Base-by-base conservation (phyloP, 441 rosid genomes). In the Erysimum pusillum region DNA sequence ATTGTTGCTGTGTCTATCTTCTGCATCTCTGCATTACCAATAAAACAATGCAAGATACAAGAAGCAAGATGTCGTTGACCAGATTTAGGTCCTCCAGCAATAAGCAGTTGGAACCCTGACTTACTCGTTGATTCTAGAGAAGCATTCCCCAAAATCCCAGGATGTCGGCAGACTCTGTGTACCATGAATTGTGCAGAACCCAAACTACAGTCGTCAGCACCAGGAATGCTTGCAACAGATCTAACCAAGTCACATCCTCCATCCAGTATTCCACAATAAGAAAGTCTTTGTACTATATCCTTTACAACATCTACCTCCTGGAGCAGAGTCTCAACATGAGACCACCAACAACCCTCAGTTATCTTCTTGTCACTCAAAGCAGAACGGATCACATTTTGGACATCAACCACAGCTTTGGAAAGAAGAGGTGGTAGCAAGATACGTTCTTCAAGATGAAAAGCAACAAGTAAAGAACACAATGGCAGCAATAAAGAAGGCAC, bases 11-110 rank as follows among this genome's bases (percentile, higher is more conserved):
- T 75, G 84, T 96, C 99, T 75, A 96, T 83, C 86, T 96, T 93
- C 73, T 85, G 97, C 82, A 96, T 85, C 86, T 90, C 98, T 63
- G 84, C 83, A 71, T 88, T 88, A 57, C 98, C 99, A 67, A 83
- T 80, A 70, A 89, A 96, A 86, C 94, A 88, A 66, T 89, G 93
- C 82, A 96, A 93, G 71, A 93, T 81, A 85, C 97, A 92, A 68
- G 98, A 90, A 81, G 94, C 98, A 71, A 96, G 86, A 85, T 92
- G 97, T 70, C 87, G 88, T 85, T 96, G 99, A 75, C 97, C 99
- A 76, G 93, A 89, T 87, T 87, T 82, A 12, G 92, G 86, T 74
- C 79, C 75, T 80, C 98, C 99, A 80, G 96, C 85, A 81, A 96
- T 83, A 82, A 96, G 83, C 57, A 92, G 64, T 51, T 91, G 92